Percentiles rank a stretch among this genome's conserved stretches.
These are phyloP conservation scores for Sphaerulina musiva DNA, from an alignment of 2,329 filamentous ascomycete genomes.

Conservation along the genomic window DNA sequence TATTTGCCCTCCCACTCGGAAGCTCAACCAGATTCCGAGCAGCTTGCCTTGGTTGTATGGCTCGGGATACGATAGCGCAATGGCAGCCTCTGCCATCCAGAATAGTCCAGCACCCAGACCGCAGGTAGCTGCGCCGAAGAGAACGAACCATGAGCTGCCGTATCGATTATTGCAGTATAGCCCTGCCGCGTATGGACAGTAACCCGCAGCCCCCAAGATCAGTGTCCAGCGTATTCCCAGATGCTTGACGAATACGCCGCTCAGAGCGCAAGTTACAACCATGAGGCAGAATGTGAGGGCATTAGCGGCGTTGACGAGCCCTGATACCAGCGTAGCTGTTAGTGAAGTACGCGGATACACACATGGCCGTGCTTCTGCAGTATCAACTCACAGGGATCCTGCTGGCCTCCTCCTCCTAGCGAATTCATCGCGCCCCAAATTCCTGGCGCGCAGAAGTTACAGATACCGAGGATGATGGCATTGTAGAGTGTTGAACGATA, in stretches of 20 bases:
- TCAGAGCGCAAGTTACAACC: constrained; percentile 63
- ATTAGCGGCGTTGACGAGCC: constrained; percentile 64
- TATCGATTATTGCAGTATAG: constrained; percentile 67
- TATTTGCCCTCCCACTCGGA: constrained; percentile 58
- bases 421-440: constrained; percentile 62
- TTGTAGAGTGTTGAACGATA: constrained; percentile 67
- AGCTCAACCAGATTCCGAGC: constrained; percentile 62
- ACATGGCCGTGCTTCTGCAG: too few species aligned
- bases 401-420: constrained; percentile 61
- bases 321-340: too few species aligned
- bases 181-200: constrained; percentile 63
- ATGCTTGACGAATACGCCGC: constrained; percentile 56
- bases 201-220: constrained; percentile 66
- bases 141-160: constrained; percentile 60
- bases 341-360: too few species aligned
- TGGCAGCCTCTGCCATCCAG: constrained; percentile 69
- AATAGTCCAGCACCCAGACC: constrained; percentile 66
- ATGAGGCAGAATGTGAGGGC: constrained; percentile 66
- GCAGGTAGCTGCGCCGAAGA: constrained; percentile 62
- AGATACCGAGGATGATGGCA: constrained; percentile 63
- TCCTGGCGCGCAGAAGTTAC: constrained; percentile 63
- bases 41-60: constrained; percentile 60
- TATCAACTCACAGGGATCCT: constrained; percentile 43
- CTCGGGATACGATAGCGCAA: constrained; percentile 66
- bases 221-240: constrained; percentile 66